Base-by-base conservation (phyloP, 768 basidiomycete genomes). In the Pholiota conissans region DNA sequence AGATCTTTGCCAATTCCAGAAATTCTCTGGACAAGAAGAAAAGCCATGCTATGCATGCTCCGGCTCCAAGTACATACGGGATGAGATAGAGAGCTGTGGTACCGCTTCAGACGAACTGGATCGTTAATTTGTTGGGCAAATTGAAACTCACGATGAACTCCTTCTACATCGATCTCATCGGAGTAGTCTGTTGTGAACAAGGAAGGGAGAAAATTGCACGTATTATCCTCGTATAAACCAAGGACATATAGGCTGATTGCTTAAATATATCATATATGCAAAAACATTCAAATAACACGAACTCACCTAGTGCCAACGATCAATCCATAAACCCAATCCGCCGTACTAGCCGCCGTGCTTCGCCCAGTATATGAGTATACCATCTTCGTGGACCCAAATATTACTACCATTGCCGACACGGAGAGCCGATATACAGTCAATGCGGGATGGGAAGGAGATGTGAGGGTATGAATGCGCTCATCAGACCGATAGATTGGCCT, bases 181-280 rank as follows among this genome's bases (percentile, higher is more conserved):
- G 39, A 40, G 39, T 40, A 40, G 39, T 40, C 39, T 20, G 39
- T 40, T 3, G 39, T 49, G 28, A 49, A 28, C 24, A 49, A 20
- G 34, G 22, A 22, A 16, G 16, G 8, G 11, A 37, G 30, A 26
- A n/a, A n/a, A 37, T 18, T 11, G 39, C 9, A 35, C 16, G 50
- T 11, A 13, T 50, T 52, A 14, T 52, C 29, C 28, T 52, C 56
- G 40, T 58, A 58, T 18, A 58, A 14, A 28, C 56, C 50, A 14
- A 58, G n/a, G 11, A 37, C 18, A 28, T 40, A 58, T 7, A 58
- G 24, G 16, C 56, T 58, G 37, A 5, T 2, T 27, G 28, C 6
- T 11, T 39, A 5, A 37, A 42, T 52, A 37, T n/a, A 9, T 8
- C 6, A 20, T n/a, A n/a, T n/a, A n/a, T n/a, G n/a, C n/a, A n/a